Evolutionary conservation across 768 basidiomycete species (phyloP), one percentile per base, ranked within the genome.

Genomic region (Tubosaeta brunneosetosa): DNA sequence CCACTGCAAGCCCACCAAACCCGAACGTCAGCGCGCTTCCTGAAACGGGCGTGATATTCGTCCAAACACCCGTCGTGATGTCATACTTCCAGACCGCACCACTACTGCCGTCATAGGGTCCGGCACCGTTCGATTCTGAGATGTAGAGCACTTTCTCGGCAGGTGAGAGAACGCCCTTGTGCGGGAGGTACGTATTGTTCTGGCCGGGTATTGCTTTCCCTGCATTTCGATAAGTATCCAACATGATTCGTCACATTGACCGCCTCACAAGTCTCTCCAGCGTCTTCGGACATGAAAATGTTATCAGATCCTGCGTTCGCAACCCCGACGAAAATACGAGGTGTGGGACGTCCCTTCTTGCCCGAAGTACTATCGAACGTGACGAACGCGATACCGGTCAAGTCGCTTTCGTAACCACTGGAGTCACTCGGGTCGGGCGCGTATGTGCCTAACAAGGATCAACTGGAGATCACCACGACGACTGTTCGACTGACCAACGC

Each of bases 311-410:
- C 82, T 31, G 71, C 67, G 57, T 74, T 84, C 0, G 80, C 83
- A 27, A 86, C 84, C 51, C 84, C 84, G 32, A 84, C 83, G 50
- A 86, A 86, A 33, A 86, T 85, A 44, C 83, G 78, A 27, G 75
- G 80, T 13, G 83, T 85, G 1, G 83, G 72, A 6, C 62, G 64
- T 19, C 83, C 82, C 26, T 73, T 70, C 2, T 73, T 67, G 6
- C 82, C 81, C n/a, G 52, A 57, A 5, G 52, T 47, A 34, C 52
- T 22, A 48, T 57, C 53, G n/a, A 57, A 57, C 13, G 56, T 57
- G 42, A 57, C 49, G 16, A 54, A 57, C 19, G 52, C 37, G 8
- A 57, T n/a, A 45, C 56, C 52, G 0, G 42, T 55, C 17, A 57
- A 33, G 42, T 57, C 56, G 3, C 52, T 55, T 22, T 22, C 46